phyloP scores from a whole-genome alignment of 2,329 filamentous ascomycete species.

The Colletotrichum cereale region DNA sequence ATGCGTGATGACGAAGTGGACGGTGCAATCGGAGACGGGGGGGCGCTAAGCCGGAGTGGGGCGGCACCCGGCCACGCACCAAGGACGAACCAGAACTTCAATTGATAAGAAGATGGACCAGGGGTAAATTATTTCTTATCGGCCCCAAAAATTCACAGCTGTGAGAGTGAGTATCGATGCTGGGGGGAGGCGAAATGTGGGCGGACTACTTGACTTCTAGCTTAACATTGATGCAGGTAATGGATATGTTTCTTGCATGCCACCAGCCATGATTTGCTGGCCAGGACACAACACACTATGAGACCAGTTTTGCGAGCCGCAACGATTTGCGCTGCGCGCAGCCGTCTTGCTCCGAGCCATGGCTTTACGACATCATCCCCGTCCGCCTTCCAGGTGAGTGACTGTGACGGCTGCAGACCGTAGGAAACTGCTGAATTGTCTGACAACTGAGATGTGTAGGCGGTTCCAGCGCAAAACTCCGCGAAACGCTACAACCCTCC shows the following conservation, averaged over 20 bases:
- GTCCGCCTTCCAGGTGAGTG: conserved; percentile 32
- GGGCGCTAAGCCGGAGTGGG: conserved; percentile 37
- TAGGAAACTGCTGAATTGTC: not conserved
- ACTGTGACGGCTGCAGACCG: not conserved
- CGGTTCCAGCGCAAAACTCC: not conserved
- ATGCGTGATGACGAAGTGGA: conserved; percentile 39
- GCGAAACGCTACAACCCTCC: not conserved
- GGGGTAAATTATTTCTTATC: conserved; percentile 31
- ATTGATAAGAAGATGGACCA: conserved; percentile 14
- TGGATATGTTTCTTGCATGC: conserved; percentile 18
- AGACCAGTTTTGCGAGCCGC: conserved; percentile 33
- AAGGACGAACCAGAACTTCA: conserved; percentile 14
- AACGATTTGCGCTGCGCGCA: conserved; percentile 25
- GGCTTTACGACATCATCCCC: conserved; percentile 37
- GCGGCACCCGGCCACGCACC: not conserved
- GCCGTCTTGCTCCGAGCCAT: conserved; percentile 26
- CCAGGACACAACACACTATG: conserved; percentile 32
- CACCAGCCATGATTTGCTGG: conserved; percentile 27
- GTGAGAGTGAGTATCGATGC: conserved; percentile 17
- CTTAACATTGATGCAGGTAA: not conserved
- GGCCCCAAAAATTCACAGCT: conserved; percentile 34
- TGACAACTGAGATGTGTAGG: not conserved
- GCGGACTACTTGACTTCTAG: not conserved
- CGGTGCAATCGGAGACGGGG: conserved; percentile 31
- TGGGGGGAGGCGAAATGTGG: conserved; percentile 14